Base-by-base conservation (phyloP, 148 eudicot genomes). In the Chenopodium formosanum region DNA sequence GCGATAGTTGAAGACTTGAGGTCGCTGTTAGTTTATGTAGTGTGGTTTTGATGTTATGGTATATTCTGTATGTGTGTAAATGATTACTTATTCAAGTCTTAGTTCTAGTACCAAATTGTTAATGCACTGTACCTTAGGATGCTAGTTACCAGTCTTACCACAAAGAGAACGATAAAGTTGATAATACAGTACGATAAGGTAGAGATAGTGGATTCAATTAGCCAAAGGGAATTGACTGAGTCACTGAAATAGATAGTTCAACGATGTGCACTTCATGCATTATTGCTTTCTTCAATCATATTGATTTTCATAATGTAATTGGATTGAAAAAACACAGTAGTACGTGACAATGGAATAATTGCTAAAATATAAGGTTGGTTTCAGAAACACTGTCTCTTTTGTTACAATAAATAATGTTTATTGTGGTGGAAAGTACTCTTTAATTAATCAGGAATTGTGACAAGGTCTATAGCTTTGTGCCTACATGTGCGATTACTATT, bases 211-310 rank as follows among this genome's bases (percentile, higher is more conserved):
- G 66, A 71, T 48, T 74, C 83, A 66, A 12, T 74, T 46, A 13
- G 69, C 29, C 32, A 40, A 40, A 40, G 8, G 44, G 50, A 68
- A 66, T 68, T 47, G 79, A 69, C 53, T 50, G 56, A 56, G 37
- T n/a, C 60, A 27, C 58, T 70, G 80, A 82, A 70, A 17, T 60
- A 70, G 80, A 76, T 82, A 34, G 84, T 70, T 82, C 84, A 77
- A 23, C 25, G 27, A 82, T 19, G 69, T 58, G 74, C 70, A 75
- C 70, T 22, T 31, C n/a, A 63, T 40, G 14, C 32, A 32, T 68
- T 68, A 40, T 40, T 70, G 74, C 9, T 17, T 40, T 17, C 74
- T 37, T 19, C 48, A 70, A 70, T 70, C 12, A 20, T 37, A 11
- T 70, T 40, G 19, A 34, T 34, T 37, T 17, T 29, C 40, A 9